Percentiles rank a stretch among this genome's conserved stretches.
phyloP scores from a whole-genome alignment of 2,329 filamentous ascomycete genomes.

The Stemphylium lycopersici region DNA sequence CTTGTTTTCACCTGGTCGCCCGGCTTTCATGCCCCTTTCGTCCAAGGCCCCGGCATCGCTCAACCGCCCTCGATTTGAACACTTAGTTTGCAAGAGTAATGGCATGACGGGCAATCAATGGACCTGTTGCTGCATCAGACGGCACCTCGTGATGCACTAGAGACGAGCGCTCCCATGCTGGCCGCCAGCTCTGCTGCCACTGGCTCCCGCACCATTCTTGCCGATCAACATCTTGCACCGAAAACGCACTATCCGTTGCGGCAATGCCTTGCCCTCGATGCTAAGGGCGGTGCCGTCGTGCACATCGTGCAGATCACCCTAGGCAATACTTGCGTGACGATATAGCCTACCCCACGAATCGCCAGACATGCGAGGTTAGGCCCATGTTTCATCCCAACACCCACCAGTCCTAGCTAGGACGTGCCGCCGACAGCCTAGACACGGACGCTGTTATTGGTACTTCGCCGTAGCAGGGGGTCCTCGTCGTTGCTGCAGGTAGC shows the following conservation, averaged over 20 bases:
- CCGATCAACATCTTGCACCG: constrained; percentile 22
- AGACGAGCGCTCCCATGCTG: too few relatives aligned
- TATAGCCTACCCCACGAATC: constrained; percentile 49
- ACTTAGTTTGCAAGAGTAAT: constrained; percentile 3
- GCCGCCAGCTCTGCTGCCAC: neutral
- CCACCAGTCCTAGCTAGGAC: constrained; percentile 39
- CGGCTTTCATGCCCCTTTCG: constrained; percentile 16
- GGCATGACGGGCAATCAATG: too few relatives aligned
- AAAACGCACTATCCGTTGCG: constrained; percentile 17
- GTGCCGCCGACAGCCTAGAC: constrained; percentile 47
- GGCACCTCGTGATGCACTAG: too few relatives aligned
- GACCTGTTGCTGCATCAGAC: too few relatives aligned
- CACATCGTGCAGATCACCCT: constrained; percentile 38
- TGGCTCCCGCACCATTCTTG: constrained; percentile 15
- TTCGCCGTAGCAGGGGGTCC: constrained; percentile 36
- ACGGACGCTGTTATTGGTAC: constrained; percentile 41
- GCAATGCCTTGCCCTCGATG: constrained; percentile 2
- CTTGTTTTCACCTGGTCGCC: constrained; percentile 3
- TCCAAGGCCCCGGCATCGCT: constrained; percentile 1
- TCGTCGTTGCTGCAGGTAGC: constrained; percentile 44
- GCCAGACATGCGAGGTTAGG: constrained; percentile 47
- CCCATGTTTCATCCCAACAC: constrained; percentile 46
- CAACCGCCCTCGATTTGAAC: constrained; percentile 14
- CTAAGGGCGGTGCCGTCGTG: constrained; percentile 26
- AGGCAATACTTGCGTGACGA: constrained; percentile 26